phyloP scores from a whole-genome alignment of 306 rosid genomes.

The Fagus crenata region DNA sequence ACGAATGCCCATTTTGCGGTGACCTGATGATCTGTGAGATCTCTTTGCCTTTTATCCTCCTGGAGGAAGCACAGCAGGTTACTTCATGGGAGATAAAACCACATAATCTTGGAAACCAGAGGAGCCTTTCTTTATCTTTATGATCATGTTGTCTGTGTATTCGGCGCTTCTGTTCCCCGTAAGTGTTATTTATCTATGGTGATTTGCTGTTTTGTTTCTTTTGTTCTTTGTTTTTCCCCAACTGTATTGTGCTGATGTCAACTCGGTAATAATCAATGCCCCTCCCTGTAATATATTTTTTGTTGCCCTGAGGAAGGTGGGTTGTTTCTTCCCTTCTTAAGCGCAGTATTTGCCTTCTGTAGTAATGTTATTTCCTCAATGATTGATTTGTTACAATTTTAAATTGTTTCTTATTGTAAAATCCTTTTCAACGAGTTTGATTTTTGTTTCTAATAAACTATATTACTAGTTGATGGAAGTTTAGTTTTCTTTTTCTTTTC shows the following conservation, averaged over 20 bases:
- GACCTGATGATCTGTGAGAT: slow-evolving; percentile 91
- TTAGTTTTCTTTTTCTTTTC: no score
- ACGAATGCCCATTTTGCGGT: slow-evolving; percentile 96
- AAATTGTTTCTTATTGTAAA: neutral
- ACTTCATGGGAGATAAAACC: slow-evolving; percentile 81
- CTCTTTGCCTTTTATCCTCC: slow-evolving; percentile 68
- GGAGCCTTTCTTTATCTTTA: slow-evolving; percentile 56
- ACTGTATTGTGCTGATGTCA: neutral
- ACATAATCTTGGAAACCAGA: slow-evolving; percentile 60
- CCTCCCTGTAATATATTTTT: neutral
- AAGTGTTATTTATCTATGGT: neutral
- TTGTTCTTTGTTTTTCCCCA: neutral
- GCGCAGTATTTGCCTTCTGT: neutral
- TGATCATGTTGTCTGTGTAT: slow-evolving; percentile 31
- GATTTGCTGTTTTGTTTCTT: neutral
- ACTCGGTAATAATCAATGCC: neutral
- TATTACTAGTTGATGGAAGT: neutral
- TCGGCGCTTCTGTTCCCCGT: neutral
- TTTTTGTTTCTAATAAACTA: neutral
- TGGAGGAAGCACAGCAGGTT: slow-evolving; percentile 67
- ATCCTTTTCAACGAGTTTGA: neutral
- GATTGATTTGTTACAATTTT: neutral
- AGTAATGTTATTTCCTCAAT: neutral
- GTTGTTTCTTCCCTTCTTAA: neutral
- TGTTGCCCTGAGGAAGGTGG: neutral